Percentiles rank a stretch among this genome's conserved stretches.
These are phyloP conservation scores for Suhomyces bokatorum DNA, from an alignment of 1,139 yeast genomes.

Conservation along the genomic window DNA sequence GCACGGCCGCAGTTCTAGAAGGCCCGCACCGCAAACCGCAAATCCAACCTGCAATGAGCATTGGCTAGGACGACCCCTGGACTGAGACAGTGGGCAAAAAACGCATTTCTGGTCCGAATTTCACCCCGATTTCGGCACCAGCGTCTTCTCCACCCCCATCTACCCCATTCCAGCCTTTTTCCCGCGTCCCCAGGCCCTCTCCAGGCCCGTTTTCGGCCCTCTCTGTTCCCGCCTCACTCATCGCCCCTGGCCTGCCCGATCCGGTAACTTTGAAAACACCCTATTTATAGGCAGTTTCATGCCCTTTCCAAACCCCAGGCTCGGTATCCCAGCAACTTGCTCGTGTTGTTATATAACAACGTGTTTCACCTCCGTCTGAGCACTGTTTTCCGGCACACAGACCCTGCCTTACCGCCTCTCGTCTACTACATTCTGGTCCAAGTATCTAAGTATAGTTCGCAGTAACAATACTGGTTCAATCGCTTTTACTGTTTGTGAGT, in stretches of 20 bases:
- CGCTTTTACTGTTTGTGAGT: no score
- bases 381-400: not conserved
- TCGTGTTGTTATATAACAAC: not conserved
- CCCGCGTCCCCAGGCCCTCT: not conserved
- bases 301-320: slow-evolving; percentile 1
- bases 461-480: no score
- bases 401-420: not conserved
- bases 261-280: slow-evolving; percentile 6
- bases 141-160: not conserved
- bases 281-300: slow-evolving; percentile 8
- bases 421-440: not conserved
- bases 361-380: not conserved
- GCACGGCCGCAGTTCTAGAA: slow-evolving; percentile 2
- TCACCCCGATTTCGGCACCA: not conserved
- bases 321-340: not conserved
- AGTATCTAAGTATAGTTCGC: no score
- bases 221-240: not conserved
- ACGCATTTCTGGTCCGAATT: not conserved
- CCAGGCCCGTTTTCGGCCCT: not conserved
- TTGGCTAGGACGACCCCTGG: not conserved
- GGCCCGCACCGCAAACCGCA: not conserved
- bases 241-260: slow-evolving; percentile 8
- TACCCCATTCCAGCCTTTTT: not conserved
- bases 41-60: slow-evolving; percentile 5
- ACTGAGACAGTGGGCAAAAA: not conserved